phyloP scores from a whole-genome alignment of 2,329 filamentous ascomycete genomes.

The Colletotrichum filicis region DNA sequence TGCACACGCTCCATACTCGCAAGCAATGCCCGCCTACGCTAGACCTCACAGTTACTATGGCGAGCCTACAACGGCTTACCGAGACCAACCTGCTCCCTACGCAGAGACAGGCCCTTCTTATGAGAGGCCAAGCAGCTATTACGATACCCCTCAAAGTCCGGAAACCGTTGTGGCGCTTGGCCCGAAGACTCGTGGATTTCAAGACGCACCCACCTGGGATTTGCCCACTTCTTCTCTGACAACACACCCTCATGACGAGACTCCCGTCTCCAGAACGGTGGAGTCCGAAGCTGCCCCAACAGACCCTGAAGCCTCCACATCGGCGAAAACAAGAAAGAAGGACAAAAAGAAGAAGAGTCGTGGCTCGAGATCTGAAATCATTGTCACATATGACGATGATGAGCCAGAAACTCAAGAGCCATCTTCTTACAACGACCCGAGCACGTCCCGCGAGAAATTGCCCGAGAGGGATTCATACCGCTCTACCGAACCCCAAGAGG shows the following conservation, averaged over 20 bases:
- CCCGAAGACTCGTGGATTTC: conserved; percentile 4
- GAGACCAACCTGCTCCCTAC: background rate
- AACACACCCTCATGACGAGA: background rate
- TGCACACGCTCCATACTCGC: background rate
- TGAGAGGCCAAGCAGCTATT: background rate
- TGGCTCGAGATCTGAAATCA: conserved; percentile 41
- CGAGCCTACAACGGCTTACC: background rate
- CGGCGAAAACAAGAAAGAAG: conserved; percentile 44
- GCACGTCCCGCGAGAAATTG: background rate
- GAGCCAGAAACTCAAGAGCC: conserved; percentile 27
- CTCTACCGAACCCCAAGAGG: conserved; percentile 35
- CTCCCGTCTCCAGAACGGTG: background rate
- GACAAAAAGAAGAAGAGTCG: conserved; percentile 56
- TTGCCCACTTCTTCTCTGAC: background rate
- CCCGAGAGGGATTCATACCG: conserved; percentile 24
- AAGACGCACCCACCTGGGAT: conserved; percentile 14
- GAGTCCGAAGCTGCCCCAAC: background rate
- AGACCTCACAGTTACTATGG: background rate
- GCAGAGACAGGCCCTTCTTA: background rate
- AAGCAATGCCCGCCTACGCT: background rate
- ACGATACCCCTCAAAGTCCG: conserved; percentile 17
- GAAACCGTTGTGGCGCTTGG: conserved; percentile 25
- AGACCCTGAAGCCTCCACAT: conserved; percentile 38
- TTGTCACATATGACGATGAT: conserved; percentile 42
- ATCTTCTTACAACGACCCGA: background rate